phyloP scores from a whole-genome alignment of 1,284 basidiomycete species.

The Marasmius sp. region DNA sequence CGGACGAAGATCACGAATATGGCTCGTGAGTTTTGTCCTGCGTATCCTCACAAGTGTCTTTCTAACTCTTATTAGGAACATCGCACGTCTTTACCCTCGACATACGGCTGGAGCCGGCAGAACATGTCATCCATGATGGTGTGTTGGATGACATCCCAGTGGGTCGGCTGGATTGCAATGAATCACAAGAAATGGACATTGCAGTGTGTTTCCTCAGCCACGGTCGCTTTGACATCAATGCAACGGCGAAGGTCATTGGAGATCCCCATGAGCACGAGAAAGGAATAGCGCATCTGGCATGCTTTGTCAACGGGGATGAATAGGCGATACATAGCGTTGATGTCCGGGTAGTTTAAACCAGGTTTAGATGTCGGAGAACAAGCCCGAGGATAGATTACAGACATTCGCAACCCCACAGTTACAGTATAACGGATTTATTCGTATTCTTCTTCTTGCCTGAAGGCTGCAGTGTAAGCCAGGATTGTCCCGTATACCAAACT shows the following conservation, averaged over 20 bases:
- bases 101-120: constrained; percentile 53
- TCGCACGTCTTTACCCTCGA: constrained; percentile 54
- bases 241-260: constrained; percentile 46
- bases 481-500: constrained; percentile 95
- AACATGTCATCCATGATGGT: constrained; percentile 74
- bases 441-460: constrained; percentile 76
- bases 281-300: constrained; percentile 35
- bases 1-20: constrained; percentile 59
- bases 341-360: background rate
- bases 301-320: constrained; percentile 28
- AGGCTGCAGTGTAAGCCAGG: constrained; percentile 81
- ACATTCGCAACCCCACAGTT: constrained; percentile 13
- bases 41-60: background rate
- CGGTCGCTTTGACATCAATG: constrained; percentile 71
- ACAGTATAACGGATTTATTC: constrained; percentile 41
- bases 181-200: constrained; percentile 52
- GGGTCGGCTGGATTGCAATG: constrained; percentile 53
- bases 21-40: constrained; percentile 45
- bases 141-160: constrained; percentile 57
- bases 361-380: background rate
- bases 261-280: constrained; percentile 28
- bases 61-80: constrained; percentile 35
- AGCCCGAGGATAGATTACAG: constrained; percentile 7
- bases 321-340: background rate
- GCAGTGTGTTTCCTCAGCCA: constrained; percentile 74